Base-by-base conservation (phyloP, 257 asterid species). In the Galeopsis tetrahit region DNA sequence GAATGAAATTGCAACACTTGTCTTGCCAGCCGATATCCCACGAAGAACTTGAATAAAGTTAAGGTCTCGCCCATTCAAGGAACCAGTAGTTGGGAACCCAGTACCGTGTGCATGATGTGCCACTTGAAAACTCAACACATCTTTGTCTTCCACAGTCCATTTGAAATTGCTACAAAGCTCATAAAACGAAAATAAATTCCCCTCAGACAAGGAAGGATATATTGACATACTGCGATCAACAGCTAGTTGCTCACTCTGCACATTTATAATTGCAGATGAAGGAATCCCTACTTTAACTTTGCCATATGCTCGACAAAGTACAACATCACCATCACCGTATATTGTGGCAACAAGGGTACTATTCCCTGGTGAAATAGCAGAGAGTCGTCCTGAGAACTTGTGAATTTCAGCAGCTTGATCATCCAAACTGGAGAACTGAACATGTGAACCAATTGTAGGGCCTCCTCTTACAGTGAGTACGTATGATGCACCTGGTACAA, bases 401-500 rank as follows among this genome's bases (percentile, higher is more conserved):
- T 93, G 83, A 73, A 93, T 79, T 57, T 81, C 77, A 28, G 91
- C 92, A 68, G 80, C 78, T 75, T 80, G 76, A 80, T 83, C 88
- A 75, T 91, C 89, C 84, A 77, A 33, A 76, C 88, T 81, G 63
- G 85, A 78, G 73, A 69, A 93, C 83, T 82, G 80, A 56, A 89
- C 81, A 58, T 64, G 82, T 38, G 95, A 81, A 80, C 89, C 87
- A 69, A 87, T 75, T 79, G 79, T 78, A 13, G 97, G 98, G 76
- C 97, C 97, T 67, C 98, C 98, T 77, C 78, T 75, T 36, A 90
- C 91, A 57, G 86, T 73, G 67, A 93, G 82, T 75, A 85, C 88
- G 70, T 85, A 91, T 21, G 96, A 89, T 66, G 96, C 92, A 52
- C 98, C 98, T 6, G 97, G 98, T 39, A 89, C 96, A 43, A 93